Evolutionary conservation across 2,329 filamentous ascomycete species (phyloP), one percentile per base, ranked within the genome.

Genomic region (Amauroascus niger): DNA sequence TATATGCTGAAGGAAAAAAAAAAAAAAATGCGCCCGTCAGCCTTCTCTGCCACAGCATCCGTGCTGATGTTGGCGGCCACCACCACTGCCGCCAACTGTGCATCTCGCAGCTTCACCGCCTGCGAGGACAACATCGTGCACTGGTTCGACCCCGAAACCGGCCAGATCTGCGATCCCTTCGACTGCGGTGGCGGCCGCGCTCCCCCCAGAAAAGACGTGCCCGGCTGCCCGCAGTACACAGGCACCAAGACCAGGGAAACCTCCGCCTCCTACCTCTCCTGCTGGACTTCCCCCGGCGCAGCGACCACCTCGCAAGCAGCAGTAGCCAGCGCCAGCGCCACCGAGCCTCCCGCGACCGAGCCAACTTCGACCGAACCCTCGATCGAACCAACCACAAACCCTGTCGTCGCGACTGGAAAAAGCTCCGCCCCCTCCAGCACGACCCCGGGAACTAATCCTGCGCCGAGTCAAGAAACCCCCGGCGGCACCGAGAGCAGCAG

Each of bases 101-200:
- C 13, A 2, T 30, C 6, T 24, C 43, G 8, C 43, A 45, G 43
- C 43, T 45, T 45, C 43, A 45, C 43, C 2, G n/a, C 22, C 11
- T 45, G 43, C 24, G 43, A 45, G 6, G 43, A 45, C 16, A 30
- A 30, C 11, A 45, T 45, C 43, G 43, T 45, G 4, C 43, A 45
- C 43, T 45, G 43, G 43, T 45, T n/a, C 43, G 43, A 45, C 53
- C 81, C 81, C 1, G 79, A 70, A 59, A 80, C 76, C n/a, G 80
- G 81, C 64, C 81, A 85, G 71, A 72, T 85, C 64, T 86, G 82
- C 74, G 72, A 73, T 11, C 63, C 79, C 57, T 74, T 82, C 59
- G 82, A 86, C 75, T 86, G 83, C 67, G 82, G 83, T 55, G 83
- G 83, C 59, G 82, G 82, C 53, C 74, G 77, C 41, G 82, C 81